phyloP scores from a whole-genome alignment of 257 asterid genomes.

The Fraxinus excelsior region DNA sequence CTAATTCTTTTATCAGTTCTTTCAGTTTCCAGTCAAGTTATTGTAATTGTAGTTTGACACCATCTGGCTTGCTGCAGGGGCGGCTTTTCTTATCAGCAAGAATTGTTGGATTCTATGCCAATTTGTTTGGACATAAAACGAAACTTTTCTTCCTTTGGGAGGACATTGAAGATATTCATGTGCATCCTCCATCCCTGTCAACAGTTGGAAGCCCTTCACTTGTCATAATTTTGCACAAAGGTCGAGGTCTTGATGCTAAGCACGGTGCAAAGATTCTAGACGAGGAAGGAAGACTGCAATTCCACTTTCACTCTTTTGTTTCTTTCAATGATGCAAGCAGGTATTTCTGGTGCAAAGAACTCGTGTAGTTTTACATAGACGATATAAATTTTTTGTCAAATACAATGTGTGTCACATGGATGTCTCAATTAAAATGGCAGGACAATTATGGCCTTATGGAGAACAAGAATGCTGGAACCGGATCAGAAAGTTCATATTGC shows the following conservation, averaged over 20 bases:
- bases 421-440: slow-evolving; percentile 39
- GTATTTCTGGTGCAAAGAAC: slow-evolving; percentile 32
- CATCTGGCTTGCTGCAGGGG: slow-evolving; percentile 58
- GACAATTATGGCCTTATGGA: slow-evolving; percentile 86
- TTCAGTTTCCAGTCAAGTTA: neutral
- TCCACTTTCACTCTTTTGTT: slow-evolving; percentile 81
- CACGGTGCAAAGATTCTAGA: slow-evolving; percentile 84
- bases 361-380: neutral
- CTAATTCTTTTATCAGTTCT: neutral
- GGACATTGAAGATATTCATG: slow-evolving; percentile 84
- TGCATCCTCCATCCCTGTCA: slow-evolving; percentile 74
- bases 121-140: slow-evolving; percentile 87
- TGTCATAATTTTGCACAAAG: slow-evolving; percentile 68
- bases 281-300: slow-evolving; percentile 80
- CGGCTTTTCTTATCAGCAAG: slow-evolving; percentile 93
- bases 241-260: slow-evolving; percentile 72
- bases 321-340: slow-evolving; percentile 81
- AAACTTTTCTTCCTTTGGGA: slow-evolving; percentile 90
- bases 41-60: neutral
- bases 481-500: slow-evolving; percentile 59
- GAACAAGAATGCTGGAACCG: slow-evolving; percentile 60
- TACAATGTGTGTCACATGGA: neutral
- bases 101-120: slow-evolving; percentile 83
- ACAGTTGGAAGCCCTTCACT: slow-evolving; percentile 86
- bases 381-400: neutral